A percentile compares a stretch with the other conserved stretches of the same genome.
Evolutionary conservation across 176 grass and related monocot genomes (phyloP).

Genomic region (Pontederia paniculata): DNA sequence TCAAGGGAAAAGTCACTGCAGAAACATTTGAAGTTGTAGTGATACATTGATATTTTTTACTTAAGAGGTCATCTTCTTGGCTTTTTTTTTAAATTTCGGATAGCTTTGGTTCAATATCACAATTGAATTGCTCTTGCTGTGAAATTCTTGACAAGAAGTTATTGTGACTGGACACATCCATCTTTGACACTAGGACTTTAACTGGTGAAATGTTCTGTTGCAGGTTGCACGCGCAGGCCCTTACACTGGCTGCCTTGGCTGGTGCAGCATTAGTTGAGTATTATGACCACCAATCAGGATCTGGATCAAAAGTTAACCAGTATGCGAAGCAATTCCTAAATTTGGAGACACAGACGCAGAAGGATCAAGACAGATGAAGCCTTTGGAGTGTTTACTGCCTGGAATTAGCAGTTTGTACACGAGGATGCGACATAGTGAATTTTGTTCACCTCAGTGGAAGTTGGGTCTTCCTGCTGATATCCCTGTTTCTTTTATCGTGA

Average conservation of each 20-base stretch:
- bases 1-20: too few relatives aligned
- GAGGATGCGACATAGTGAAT: neutral
- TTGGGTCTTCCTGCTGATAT: neutral
- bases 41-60: too few relatives aligned
- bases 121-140: too few relatives aligned
- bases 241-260: constrained; percentile 73
- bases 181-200: too few relatives aligned
- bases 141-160: too few relatives aligned
- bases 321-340: constrained; percentile 52
- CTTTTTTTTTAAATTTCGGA: too few relatives aligned
- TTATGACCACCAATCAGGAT: constrained; percentile 61
- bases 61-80: too few relatives aligned
- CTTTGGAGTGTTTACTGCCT: neutral
- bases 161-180: too few relatives aligned
- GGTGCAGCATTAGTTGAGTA: constrained; percentile 77
- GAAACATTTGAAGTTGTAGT: too few relatives aligned
- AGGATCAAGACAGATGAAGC: constrained; percentile 19
- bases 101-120: too few relatives aligned
- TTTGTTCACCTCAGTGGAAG: neutral
- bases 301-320: constrained; percentile 54
- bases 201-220: too few relatives aligned
- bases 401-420: neutral
- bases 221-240: constrained; percentile 90
- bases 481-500: neutral
- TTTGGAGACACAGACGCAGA: constrained; percentile 20